Evolutionary conservation across 1,284 basidiomycete genomes (phyloP).

Genomic region (Malassezia dermatis): DNA sequence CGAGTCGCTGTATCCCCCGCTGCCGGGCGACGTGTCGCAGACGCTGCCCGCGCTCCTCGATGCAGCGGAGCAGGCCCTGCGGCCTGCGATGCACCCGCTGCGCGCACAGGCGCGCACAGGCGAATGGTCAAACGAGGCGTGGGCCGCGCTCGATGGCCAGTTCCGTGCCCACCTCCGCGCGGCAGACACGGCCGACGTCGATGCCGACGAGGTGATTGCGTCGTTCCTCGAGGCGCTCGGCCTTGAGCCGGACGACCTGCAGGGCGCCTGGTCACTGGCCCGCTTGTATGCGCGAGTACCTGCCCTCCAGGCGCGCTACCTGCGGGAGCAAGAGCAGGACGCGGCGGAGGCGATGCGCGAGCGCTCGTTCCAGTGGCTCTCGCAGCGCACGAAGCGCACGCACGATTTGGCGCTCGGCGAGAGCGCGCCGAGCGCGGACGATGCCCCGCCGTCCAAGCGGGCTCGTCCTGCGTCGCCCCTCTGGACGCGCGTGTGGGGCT

Average conservation of each 20-base stretch:
- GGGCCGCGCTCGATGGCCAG: conserved; percentile 13
- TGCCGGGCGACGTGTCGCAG: not conserved
- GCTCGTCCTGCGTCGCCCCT: not conserved
- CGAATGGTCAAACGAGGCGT: conserved; percentile 13
- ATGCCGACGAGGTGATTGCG: conserved; percentile 4
- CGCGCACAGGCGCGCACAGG: conserved; percentile 14
- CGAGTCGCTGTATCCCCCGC: not conserved
- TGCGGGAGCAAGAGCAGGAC: conserved; percentile 8
- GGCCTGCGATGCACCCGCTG: not conserved
- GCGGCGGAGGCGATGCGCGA: conserved; percentile 1
- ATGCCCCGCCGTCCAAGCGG: not conserved
- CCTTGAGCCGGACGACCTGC: conserved; percentile 15
- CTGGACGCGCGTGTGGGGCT: not conserved
- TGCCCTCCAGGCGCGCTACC: conserved; percentile 13
- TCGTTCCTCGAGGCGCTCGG: conserved; percentile 6
- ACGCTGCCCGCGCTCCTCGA: conserved; percentile 3
- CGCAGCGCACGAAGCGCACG: not conserved
- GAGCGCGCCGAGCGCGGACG: not conserved
- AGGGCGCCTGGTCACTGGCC: conserved; percentile 13
- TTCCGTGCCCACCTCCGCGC: not conserved
- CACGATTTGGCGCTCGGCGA: not conserved
- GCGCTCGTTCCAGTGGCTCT: conserved; percentile 9
- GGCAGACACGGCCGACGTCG: not conserved
- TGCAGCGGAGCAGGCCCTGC: conserved; percentile 6
- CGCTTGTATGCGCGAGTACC: conserved; percentile 15